phyloP scores from a whole-genome alignment of 345 rosid species.

The Eucalyptus dawsonii region DNA sequence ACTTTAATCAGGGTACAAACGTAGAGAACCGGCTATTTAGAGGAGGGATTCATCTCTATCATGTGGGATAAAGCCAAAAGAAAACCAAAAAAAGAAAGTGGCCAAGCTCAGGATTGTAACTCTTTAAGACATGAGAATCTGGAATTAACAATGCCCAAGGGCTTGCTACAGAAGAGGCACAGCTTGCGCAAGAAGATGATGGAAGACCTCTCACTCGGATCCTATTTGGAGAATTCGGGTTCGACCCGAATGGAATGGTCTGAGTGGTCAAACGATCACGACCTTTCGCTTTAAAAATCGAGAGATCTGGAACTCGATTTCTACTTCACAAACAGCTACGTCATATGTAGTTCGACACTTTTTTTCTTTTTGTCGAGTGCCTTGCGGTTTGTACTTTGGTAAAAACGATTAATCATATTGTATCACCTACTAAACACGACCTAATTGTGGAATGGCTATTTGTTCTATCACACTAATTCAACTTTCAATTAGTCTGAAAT shows the following conservation, averaged over 20 bases:
- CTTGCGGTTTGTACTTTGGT: neutral
- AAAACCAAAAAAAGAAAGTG: neutral
- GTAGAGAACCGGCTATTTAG: neutral
- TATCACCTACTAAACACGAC: neutral
- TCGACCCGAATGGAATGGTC: neutral
- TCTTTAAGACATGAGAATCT: neutral
- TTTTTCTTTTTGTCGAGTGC: neutral
- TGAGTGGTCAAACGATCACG: neutral
- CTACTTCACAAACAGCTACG: neutral
- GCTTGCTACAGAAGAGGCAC: neutral
- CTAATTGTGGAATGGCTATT: neutral
- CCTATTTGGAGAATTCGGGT: neutral
- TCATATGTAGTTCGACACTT: neutral
- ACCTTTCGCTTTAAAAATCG: neutral
- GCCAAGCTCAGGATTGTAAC: neutral
- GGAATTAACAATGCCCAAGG: neutral
- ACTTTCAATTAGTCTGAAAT: neutral
- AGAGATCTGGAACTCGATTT: neutral
- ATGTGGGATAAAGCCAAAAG: neutral
- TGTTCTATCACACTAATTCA: neutral
- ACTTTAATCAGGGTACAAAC: neutral
- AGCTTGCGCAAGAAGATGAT: neutral
- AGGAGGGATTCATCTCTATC: neutral
- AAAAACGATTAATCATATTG: neutral
- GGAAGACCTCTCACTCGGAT: neutral